Evolutionary conservation across 306 rosid genomes (phyloP).

Genomic region (Morella rubra): DNA sequence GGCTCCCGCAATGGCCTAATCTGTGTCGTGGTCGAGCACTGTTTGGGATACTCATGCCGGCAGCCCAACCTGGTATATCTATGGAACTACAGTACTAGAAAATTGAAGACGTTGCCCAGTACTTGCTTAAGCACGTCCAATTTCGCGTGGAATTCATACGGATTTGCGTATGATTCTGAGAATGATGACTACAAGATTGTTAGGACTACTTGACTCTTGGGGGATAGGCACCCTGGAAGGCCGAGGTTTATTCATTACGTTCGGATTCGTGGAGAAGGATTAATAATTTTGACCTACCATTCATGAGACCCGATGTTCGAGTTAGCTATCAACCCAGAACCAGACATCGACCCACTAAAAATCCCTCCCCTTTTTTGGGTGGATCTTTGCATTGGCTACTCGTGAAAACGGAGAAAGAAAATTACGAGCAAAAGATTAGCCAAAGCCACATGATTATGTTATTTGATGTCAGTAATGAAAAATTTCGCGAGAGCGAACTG

Average conservation of each 20-base stretch:
- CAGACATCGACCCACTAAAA: too few species aligned
- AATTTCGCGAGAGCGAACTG: not conserved
- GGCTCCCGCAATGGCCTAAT: not conserved
- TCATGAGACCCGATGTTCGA: not conserved
- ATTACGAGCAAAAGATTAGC: not conserved
- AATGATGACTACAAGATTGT: too few species aligned
- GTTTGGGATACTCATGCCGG: not conserved
- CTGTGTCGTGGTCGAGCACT: not conserved
- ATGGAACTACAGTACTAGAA: not conserved
- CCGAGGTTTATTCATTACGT: too few species aligned
- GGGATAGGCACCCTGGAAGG: too few species aligned
- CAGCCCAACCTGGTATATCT: not conserved
- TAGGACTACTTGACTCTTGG: too few species aligned
- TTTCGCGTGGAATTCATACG: too few species aligned
- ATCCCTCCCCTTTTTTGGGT: not conserved
- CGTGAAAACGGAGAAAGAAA: not conserved
- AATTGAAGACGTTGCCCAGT: not conserved
- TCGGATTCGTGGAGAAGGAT: too few species aligned
- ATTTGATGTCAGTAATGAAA: not conserved
- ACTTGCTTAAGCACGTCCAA: not conserved
- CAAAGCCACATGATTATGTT: not conserved
- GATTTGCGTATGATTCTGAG: too few species aligned
- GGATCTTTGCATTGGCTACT: conserved; percentile 1
- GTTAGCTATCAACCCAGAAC: not conserved
- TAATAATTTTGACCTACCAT: not conserved